These are phyloP conservation scores for Pilobolus umbonatus DNA, from an alignment of 192 early-diverging fungal genomes.

Conservation along the genomic window DNA sequence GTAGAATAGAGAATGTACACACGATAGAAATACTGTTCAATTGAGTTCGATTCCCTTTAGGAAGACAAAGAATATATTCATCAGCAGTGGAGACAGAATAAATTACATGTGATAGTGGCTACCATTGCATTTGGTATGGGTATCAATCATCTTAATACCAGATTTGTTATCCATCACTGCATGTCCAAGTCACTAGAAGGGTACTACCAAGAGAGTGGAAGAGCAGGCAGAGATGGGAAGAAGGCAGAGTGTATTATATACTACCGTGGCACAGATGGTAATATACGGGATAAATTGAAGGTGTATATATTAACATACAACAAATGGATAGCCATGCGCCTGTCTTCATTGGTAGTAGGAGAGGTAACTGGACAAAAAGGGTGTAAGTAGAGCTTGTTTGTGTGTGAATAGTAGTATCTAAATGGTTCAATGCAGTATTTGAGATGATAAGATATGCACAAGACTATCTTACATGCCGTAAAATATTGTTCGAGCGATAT, in stretches of 20 bases:
- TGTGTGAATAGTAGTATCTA: neutral
- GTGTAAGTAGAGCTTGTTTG: slow-evolving; percentile 22
- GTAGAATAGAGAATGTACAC: slow-evolving; percentile 54
- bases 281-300: neutral
- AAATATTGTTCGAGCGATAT: slow-evolving; percentile 53
- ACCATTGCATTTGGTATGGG: slow-evolving; percentile 78
- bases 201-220: slow-evolving; percentile 74
- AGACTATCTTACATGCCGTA: slow-evolving; percentile 55
- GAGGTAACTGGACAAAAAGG: slow-evolving; percentile 54
- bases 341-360: slow-evolving; percentile 55
- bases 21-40: slow-evolving; percentile 51
- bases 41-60: slow-evolving; percentile 27
- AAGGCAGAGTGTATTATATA: slow-evolving; percentile 65
- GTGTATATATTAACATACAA: neutral
- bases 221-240: slow-evolving; percentile 64
- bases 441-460: slow-evolving; percentile 63
- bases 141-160: slow-evolving; percentile 65
- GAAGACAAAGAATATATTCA: slow-evolving; percentile 78
- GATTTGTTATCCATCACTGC: slow-evolving; percentile 69
- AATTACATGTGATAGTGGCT: slow-evolving; percentile 65
- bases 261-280: slow-evolving; percentile 61
- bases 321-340: slow-evolving; percentile 33
- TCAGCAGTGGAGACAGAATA: slow-evolving; percentile 69
- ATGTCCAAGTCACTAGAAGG: slow-evolving; percentile 69
- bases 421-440: slow-evolving; percentile 34